Evolutionary conservation across 2,329 filamentous ascomycete genomes (phyloP), one percentile per base, ranked within the genome.

Genomic region (Aspergillus ibericus): DNA sequence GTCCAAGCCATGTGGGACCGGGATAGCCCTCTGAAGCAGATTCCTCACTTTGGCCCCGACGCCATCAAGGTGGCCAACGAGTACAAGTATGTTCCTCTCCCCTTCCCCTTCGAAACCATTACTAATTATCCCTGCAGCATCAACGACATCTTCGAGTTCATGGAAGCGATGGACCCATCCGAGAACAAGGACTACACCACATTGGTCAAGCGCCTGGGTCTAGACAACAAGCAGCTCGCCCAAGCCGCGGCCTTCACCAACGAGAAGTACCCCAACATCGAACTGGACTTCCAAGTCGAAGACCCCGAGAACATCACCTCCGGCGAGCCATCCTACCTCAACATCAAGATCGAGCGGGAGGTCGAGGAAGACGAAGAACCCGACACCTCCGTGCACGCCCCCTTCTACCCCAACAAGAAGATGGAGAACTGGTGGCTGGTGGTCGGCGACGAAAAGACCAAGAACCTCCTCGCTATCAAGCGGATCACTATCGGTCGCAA

Each of bases 1-100:
- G 93, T 99, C 3, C 95, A 99, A 78, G 93, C 90, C 51, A 96
- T 98, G 91, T 99, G 95, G 95, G 93, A 99, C 78, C 90, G 93
- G 58, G 95, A 99, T 75, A 96, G 91, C 69, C 93, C 95, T 38
- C 83, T 99, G 66, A 97, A 97, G 80, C 95, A 99, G 77, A 97
- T 99, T 70, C 95, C 95, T 66, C 92, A 98, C 79, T 98, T 98
- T 75, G 86, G 88, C 15, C 85, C 88, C 36, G 88, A 93, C 61
- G 88, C 90, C 52, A 88, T 98, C 66, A 90, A 93, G 76, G 89
- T 86, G 63, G 92, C 91, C 46, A 90, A 90, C 70, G 87, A 90
- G 58, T 90, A 87, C 72, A 88, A 85, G 86, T 90, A 86, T 70
- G 85, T 83, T 63, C 10, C 44, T 25, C 27, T 40, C 47, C 35